Evolutionary conservation across 345 rosid species (phyloP), one percentile per base, ranked within the genome.

Genomic region (Euphorbia peplus): DNA sequence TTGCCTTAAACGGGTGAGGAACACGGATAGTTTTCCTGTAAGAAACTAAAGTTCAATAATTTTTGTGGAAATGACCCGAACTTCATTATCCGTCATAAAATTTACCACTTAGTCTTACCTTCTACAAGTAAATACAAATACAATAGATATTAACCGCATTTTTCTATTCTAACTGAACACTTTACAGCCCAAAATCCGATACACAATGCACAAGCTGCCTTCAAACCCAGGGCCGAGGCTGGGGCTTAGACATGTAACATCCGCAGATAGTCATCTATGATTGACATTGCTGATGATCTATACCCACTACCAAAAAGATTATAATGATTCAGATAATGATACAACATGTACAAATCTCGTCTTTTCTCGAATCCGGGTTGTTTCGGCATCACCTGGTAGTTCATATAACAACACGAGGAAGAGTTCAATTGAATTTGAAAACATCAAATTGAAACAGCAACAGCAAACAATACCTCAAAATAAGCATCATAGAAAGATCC

Each of bases 301-400:
- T 91, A 91, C 6, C 97, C 88, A 1, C 93, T 91, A 60, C 97
- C 99, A 66, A 93, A 93, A 42, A 85, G 90, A 76, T 91, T 93
- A 76, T 91, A 91, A 74, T 93, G 97, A 74, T 93, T 93, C 82
- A 93, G 83, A 83, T 89, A 91, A 75, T 93, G 98, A 68, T 93
- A 93, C 58, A 93, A 52, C 87, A 88, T 39, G 59, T 91, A 95
- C 5, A 91, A 42, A 54, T 91, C 91, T 67, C 81, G 85, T 80
- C 96, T 91, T 76, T 85, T 91, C 75, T 91, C 97, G 60, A 83
- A 89, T 8, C 96, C 97, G 0, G 82, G 74, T 68, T 88, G 93
- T 79, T 88, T 87, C 0, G 97, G 96, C 82, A 91, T 89, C 78
- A 88, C 95, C 98, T 93, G 70, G 37, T 32, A 32, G 60, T 61